Conservation (phyloP, 768 basidiomycete genomes). For the Fistulinella prunicolor region DNA sequence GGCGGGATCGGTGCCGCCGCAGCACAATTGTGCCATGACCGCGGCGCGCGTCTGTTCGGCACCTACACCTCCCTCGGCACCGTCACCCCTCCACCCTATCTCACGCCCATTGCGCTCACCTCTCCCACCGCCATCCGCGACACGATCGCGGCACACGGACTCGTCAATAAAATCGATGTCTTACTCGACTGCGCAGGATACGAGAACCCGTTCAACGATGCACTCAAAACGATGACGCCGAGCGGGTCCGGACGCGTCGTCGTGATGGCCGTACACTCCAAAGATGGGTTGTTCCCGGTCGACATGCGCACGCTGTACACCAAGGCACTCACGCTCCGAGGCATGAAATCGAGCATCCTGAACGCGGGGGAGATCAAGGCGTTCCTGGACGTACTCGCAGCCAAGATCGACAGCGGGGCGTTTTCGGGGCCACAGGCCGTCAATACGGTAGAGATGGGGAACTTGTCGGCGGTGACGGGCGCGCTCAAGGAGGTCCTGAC, state of each 20-base stretch:
- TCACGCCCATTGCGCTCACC: slow-evolving; percentile 32
- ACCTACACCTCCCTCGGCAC: slow-evolving; percentile 33
- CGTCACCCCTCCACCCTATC: slow-evolving; percentile 22
- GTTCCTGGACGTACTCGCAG: slow-evolving; percentile 28
- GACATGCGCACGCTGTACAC: slow-evolving; percentile 32
- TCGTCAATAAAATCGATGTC: slow-evolving; percentile 33
- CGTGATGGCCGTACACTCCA: slow-evolving; percentile 35
- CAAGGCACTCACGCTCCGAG: slow-evolving; percentile 31
- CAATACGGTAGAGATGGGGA: slow-evolving; percentile 18
- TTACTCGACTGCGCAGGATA: slow-evolving; percentile 35
- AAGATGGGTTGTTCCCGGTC: slow-evolving; percentile 30
- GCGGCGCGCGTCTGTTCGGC: slow-evolving; percentile 33
- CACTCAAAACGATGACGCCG: slow-evolving; percentile 32
- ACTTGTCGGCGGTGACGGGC: slow-evolving; percentile 17
- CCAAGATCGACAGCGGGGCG: slow-evolving; percentile 29
- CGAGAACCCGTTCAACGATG: slow-evolving; percentile 33
- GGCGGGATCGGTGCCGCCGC: slow-evolving; percentile 36
- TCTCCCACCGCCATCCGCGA: slow-evolving; percentile 32
- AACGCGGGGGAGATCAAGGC: slow-evolving; percentile 22
- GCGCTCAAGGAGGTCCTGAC: slow-evolving; percentile 26
- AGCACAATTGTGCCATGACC: slow-evolving; percentile 31
- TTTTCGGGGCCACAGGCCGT: slow-evolving; percentile 29
- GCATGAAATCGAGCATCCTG: slow-evolving; percentile 30
- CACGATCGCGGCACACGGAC: slow-evolving; percentile 22
- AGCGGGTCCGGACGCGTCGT: slow-evolving; percentile 32